phyloP scores from a whole-genome alignment of 768 basidiomycete species.

The Nidula microcarpa region DNA sequence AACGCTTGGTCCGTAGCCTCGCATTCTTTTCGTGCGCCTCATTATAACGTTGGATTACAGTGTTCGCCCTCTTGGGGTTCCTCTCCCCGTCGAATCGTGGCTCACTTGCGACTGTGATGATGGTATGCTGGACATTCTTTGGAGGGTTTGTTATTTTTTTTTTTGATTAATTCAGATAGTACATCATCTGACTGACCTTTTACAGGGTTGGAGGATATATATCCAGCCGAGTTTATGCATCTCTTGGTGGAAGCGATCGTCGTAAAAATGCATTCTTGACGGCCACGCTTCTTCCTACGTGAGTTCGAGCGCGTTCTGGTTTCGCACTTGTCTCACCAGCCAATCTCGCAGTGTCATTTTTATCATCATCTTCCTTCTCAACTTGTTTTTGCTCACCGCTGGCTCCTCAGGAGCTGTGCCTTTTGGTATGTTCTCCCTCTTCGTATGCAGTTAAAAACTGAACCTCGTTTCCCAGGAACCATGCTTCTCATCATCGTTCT shows the following conservation, averaged over 20 bases:
- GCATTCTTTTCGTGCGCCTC: too few species aligned
- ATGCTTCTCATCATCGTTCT: constrained; percentile 80
- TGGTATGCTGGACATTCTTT: constrained; percentile 93
- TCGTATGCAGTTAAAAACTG: neutral
- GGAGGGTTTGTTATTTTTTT: constrained; percentile 52
- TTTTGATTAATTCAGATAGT: neutral
- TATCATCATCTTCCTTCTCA: constrained; percentile 81
- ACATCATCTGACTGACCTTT: constrained; percentile 4
- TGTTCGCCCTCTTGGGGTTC: constrained; percentile 91
- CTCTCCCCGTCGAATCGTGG: constrained; percentile 95
- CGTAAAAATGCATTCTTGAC: constrained; percentile 85
- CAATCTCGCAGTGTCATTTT: constrained; percentile 65
- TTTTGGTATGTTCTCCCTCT: constrained; percentile 53
- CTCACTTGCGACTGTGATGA: constrained; percentile 89
- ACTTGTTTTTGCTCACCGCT: constrained; percentile 81
- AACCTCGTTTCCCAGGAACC: constrained; percentile 46
- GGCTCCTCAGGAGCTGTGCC: constrained; percentile 95
- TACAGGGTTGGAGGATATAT: constrained; percentile 83
- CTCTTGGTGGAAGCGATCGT: constrained; percentile 74
- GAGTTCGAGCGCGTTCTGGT: constrained; percentile 17
- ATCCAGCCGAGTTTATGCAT: constrained; percentile 77
- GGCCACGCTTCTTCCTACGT: constrained; percentile 87
- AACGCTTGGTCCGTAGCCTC: constrained; percentile 59
- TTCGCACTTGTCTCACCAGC: constrained; percentile 1
- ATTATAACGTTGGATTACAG: constrained; percentile 27